Evolutionary conservation across 73 alveolate genomes (phyloP), one percentile per base, ranked within the genome.

Genomic region (Blepharisma stoltei): DNA sequence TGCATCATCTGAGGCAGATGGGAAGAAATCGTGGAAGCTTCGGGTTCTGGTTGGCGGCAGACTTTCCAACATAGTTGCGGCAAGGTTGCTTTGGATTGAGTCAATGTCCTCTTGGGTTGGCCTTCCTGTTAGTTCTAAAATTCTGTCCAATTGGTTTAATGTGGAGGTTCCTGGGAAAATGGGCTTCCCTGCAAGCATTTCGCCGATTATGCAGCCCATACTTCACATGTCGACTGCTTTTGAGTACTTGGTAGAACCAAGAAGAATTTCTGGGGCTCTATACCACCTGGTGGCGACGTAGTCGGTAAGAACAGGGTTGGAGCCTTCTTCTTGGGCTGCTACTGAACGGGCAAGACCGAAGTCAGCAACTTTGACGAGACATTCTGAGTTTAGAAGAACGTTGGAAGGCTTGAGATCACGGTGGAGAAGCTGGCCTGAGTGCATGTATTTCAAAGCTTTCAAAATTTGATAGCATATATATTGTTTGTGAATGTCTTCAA

Each of bases 141-240:
- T 78, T 84, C 92, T 68, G 49, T 92, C 93, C 25, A 92, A 54
- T 81, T 92, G 89, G 77, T 90, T 90, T 37, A 89, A 86, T 6
- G 95, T 90, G 11, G 95, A 87, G 18, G 95, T 90, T 0, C 97
- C 98, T 8, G 98, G 98, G 60, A 92, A 92, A 43, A 90, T 81
- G 4, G 98, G 97, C 68, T 88, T 90, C 44, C 97, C 95, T 18
- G 78, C 55, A 0, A 93, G 86, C 66, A 94, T 84, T 71, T 94
- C 99, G 6, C 97, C 98, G 47, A 95, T 79, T 55, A 95, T 95
- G 73, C 99, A 95, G 27, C 99, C 99, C 21, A 95, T 85, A 55
- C 97, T 85, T 98, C 99, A 95, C 97, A 95, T 95, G 78, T 95
- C 99, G 53, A 92, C 98, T 9, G 93, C 97, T 81, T 89, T 82